Conservation (phyloP, 2,329 filamentous ascomycete genomes). For the Emmonsia crescens region DNA sequence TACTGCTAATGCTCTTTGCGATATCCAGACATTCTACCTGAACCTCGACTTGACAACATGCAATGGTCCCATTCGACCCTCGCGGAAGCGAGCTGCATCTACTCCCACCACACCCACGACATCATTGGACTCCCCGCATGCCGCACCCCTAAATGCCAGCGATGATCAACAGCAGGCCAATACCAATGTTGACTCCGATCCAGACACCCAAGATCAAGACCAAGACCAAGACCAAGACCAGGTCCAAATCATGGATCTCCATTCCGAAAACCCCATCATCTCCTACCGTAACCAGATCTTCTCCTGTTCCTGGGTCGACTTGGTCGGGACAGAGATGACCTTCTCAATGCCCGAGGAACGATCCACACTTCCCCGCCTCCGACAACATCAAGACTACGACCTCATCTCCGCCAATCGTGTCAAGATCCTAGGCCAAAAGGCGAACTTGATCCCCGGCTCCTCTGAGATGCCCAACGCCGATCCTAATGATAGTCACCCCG, state of each 20-base stretch:
- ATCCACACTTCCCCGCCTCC: constrained; percentile 40
- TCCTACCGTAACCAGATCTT: constrained; percentile 71
- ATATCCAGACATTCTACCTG: constrained; percentile 45
- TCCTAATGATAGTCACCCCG: neutral
- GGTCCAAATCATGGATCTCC: constrained; percentile 75
- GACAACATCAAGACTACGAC: constrained; percentile 45
- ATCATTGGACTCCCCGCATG: constrained; percentile 5
- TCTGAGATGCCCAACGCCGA: constrained; percentile 9
- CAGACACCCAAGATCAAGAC: constrained; percentile 8
- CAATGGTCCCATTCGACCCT: constrained; percentile 28
- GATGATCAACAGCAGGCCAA: constrained; percentile 5
- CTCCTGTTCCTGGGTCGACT: constrained; percentile 68
- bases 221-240: constrained; percentile 26
- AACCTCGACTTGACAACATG: constrained; percentile 46
- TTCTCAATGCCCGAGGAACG: constrained; percentile 45
- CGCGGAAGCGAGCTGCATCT: constrained; percentile 15
- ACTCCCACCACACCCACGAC: constrained; percentile 12
- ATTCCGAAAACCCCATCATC: constrained; percentile 64
- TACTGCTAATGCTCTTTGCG: neutral
- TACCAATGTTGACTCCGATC: constrained; percentile 11
- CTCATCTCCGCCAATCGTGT: constrained; percentile 60
- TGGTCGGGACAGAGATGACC: constrained; percentile 74
- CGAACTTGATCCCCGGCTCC: constrained; percentile 44
- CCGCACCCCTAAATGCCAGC: neutral
- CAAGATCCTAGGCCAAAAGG: constrained; percentile 58